Conservation (phyloP, 2,329 filamentous ascomycete species). For the Talaromyces sp. region DNA sequence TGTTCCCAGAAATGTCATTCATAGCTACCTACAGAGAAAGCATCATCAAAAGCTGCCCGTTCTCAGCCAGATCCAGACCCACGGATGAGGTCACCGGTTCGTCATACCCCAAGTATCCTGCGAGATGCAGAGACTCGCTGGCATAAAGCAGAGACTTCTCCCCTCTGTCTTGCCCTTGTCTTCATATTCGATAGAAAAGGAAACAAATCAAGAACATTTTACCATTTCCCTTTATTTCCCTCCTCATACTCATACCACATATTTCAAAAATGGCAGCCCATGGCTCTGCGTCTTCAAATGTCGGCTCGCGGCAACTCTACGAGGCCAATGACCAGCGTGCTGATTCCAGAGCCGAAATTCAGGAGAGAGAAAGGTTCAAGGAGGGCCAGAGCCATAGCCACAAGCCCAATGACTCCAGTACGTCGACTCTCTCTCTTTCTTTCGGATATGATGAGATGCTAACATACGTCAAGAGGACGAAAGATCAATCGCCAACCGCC, state of each 20-base stretch:
- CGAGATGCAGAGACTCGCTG: neutral
- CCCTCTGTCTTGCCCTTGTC: neutral
- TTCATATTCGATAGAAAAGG: neutral
- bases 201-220: neutral
- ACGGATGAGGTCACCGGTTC: conserved; percentile 11
- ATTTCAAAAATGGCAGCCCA: conserved; percentile 1
- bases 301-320: conserved; percentile 63
- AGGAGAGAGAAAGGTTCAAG: conserved; percentile 58
- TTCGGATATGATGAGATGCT: neutral
- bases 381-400: conserved; percentile 70
- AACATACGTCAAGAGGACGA: conserved; percentile 32
- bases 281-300: conserved; percentile 46
- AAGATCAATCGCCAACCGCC: conserved; percentile 38
- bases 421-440: conserved; percentile 5
- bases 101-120: conserved; percentile 1
- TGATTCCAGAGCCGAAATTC: conserved; percentile 47
- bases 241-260: neutral
- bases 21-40: neutral
- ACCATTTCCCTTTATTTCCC: neutral
- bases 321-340: conserved; percentile 74
- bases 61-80: conserved; percentile 3
- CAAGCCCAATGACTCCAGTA: conserved; percentile 66
- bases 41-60: neutral
- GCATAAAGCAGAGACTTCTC: neutral
- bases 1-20: neutral